A percentile compares a stretch with the other conserved stretches of the same genome.
Evolutionary conservation across 2,329 filamentous ascomycete species (phyloP).

Genomic region (Elsinoe necatrix): DNA sequence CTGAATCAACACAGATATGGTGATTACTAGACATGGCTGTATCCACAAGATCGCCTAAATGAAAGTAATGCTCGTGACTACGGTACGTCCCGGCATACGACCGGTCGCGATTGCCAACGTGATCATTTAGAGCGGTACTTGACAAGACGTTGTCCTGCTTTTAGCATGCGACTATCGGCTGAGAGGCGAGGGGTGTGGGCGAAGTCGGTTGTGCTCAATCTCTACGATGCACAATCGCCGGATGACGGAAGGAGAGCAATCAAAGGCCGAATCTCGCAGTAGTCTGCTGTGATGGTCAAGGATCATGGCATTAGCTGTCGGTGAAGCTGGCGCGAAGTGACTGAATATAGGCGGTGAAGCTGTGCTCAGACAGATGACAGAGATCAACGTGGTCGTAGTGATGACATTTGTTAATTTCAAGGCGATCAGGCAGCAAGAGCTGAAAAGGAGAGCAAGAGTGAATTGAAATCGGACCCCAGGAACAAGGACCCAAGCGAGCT

Average conservation of each 20-base stretch:
- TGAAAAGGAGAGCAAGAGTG: background rate
- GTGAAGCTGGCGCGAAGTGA: background rate
- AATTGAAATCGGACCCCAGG: background rate
- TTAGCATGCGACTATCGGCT: too few relatives aligned
- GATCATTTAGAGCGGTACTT: too few relatives aligned
- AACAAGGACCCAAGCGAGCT: background rate
- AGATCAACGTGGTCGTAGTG: background rate
- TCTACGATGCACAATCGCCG: too few relatives aligned
- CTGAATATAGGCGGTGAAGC: background rate
- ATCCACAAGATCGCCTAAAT: too few relatives aligned
- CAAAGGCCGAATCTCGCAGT: background rate
- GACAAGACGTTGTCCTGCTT: too few relatives aligned
- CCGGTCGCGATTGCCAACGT: too few relatives aligned
- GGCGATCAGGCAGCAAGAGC: background rate
- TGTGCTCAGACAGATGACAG: background rate
- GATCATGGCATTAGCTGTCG: background rate
- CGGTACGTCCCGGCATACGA: too few relatives aligned
- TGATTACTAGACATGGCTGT: too few relatives aligned
- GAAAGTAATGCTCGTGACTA: too few relatives aligned
- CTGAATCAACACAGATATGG: too few relatives aligned
- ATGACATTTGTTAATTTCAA: background rate
- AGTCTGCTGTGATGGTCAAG: background rate
- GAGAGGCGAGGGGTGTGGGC: too few relatives aligned
- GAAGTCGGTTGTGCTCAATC: too few relatives aligned
- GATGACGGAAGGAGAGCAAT: background rate